Evolutionary conservation across 345 rosid species (phyloP), one percentile per base, ranked within the genome.

Genomic region (Acer negundo): DNA sequence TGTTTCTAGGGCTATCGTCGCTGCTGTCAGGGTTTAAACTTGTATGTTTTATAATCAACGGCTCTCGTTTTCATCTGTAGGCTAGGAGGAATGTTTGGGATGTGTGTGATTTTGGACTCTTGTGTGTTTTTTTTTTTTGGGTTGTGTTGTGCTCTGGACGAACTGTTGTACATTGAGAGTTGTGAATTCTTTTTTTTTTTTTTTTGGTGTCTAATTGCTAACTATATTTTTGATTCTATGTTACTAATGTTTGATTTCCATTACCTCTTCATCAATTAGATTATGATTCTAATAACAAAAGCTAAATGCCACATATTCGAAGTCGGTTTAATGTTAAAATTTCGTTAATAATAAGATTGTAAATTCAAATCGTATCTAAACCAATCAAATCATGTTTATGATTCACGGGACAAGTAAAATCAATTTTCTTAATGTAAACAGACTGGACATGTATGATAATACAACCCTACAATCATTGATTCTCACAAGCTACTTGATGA

Each of bases 21-120:
- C 75, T 93, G 80, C 79, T 92, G 31, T 95, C 99, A 73, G 99
- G 94, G 76, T 95, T 89, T 81, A 92, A 97, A 70, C 91, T 93
- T 44, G 94, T 80, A 23, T 88, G 93, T 81, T 95, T 89, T 59
- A 80, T 95, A 55, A 86, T 95, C 81, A 88, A 84, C 78, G 99
- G 99, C 82, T 92, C 98, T 70, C 98, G 99, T 71, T 89, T 88
- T 77, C 93, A 90, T 69, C 77, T 88, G 35, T 95, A 90, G 85
- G 63, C 28, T 40, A 56, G 16, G 47, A 63, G 23, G 38, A 62
- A 61, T 35, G 42, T 64, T 71, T 55, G 15, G 46, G 46, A 42
- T 8, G 46, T 42, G 76, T 77, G 16, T 76, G 84, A 53, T 69
- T 62, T 69, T 35, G 63, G 10, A 67, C 51, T 22, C 11, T 0